Base-by-base conservation (phyloP, 1,284 basidiomycete species). In the Mycena citricolor region DNA sequence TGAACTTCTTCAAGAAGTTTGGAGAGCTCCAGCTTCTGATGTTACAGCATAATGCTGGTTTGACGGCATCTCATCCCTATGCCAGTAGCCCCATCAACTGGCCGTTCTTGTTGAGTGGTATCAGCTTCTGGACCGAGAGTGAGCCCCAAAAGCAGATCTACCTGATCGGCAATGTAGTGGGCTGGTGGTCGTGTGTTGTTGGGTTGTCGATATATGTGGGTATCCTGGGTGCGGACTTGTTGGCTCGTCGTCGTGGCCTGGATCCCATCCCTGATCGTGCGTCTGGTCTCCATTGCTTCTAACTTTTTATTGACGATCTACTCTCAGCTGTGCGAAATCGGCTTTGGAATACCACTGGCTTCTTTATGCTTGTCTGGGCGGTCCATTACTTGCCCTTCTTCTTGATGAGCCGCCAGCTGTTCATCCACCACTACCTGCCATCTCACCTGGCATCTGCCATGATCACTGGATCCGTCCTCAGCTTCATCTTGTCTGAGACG, bases 331-430 rank as follows among this genome's bases (percentile, higher is more conserved):
- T 94, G 22, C 90, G 94, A 40, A 92, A 94, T 61, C 83, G 97
- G 32, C 73, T 98, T 21, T 90, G 94, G 82, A 94, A 97, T 65
- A 93, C 93, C 41, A 83, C 89, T 17, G 93, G 95, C 25, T 97
- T 98, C 75, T 98, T 99, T 79, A 68, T 94, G 39, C 70, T 93
- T 28, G 82, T 95, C 8, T 99, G 97, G 97, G 85, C 81, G 6
- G 90, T 89, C 52, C 97, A 99, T 68, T 99, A 97, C 71, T 72
- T 91, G 61, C 97, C 97, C 10, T 99, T 99, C 79, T 99, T 90
- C 83, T 76, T 97, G 25, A 97, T 99, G 93, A 87, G 79, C 60
- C 90, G 97, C 42, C 97, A 99, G 63, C 77, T 95, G 24, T 97
- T 97, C 77, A 74, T 99, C 29, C 95, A 99, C 65, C 95, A 99